Percentiles rank a stretch among this genome's conserved stretches.
Conservation (phyloP, 352 stramenopile genomes). For the Globisporangium alternatum region DNA sequence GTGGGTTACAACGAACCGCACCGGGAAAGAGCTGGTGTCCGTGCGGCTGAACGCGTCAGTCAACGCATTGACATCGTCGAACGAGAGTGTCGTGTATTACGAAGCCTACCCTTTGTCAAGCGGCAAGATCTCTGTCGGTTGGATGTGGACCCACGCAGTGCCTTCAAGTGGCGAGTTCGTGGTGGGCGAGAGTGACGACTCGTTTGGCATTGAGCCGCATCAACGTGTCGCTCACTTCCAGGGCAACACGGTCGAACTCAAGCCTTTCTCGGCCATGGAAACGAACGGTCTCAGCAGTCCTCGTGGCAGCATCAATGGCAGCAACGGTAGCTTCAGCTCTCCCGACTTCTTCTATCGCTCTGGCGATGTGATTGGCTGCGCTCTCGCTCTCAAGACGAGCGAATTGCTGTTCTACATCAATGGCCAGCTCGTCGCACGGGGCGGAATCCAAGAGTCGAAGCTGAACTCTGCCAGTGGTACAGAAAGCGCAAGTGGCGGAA, state of each 20-base stretch:
- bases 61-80: neutral
- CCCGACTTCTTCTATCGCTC: slow-evolving; percentile 47
- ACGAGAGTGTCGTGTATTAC: slow-evolving; percentile 38
- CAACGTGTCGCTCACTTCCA: slow-evolving; percentile 33
- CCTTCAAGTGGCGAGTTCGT: slow-evolving; percentile 19
- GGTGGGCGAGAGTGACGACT: slow-evolving; percentile 35
- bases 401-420: slow-evolving; percentile 68
- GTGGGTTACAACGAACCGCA: slow-evolving; percentile 61
- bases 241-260: slow-evolving; percentile 16
- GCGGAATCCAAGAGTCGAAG: neutral
- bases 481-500: neutral
- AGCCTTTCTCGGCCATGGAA: slow-evolving; percentile 19
- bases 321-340: slow-evolving; percentile 17
- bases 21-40: slow-evolving; percentile 32
- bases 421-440: slow-evolving; percentile 31
- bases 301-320: slow-evolving; percentile 26
- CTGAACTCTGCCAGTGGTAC: neutral
- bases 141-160: slow-evolving; percentile 25
- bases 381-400: slow-evolving; percentile 23
- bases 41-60: slow-evolving; percentile 36
- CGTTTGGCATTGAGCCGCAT: slow-evolving; percentile 48
- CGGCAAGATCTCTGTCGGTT: slow-evolving; percentile 54
- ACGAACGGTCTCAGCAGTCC: slow-evolving; percentile 32
- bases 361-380: slow-evolving; percentile 60
- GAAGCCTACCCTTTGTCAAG: slow-evolving; percentile 48